Percentiles rank a stretch among this genome's conserved stretches.
phyloP scores from a whole-genome alignment of 2,329 filamentous ascomycete species.

The Hypoxylon sp. region DNA sequence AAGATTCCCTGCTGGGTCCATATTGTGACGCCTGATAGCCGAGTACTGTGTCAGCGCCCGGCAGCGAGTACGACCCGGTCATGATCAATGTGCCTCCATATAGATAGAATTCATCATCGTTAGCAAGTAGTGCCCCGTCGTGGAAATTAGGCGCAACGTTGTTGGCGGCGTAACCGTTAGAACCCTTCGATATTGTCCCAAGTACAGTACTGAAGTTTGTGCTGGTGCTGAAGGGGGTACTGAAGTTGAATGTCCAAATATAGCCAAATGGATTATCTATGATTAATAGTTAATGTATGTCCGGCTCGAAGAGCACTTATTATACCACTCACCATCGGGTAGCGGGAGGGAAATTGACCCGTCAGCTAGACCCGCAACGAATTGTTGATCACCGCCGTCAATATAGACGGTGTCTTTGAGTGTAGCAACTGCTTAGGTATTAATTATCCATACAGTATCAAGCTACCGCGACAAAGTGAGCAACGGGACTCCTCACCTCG shows the following conservation, averaged over 20 bases:
- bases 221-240: constrained; percentile 66
- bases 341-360: constrained; percentile 54
- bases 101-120: constrained; percentile 73
- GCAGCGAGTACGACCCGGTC: constrained; percentile 57
- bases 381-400: constrained; percentile 72
- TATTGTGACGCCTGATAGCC: constrained; percentile 69
- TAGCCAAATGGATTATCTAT: constrained; percentile 67
- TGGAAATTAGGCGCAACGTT: constrained; percentile 69
- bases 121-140: constrained; percentile 76
- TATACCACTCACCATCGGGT: constrained; percentile 60
- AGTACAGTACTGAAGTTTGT: constrained; percentile 70
- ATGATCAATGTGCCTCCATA: constrained; percentile 70
- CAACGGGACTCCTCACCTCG: constrained; percentile 54
- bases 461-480: constrained; percentile 42
- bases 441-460: constrained; percentile 42
- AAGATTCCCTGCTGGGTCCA: constrained; percentile 61
- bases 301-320: background rate
- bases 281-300: constrained; percentile 29
- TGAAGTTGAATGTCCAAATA: constrained; percentile 72
- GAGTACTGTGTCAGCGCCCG: constrained; percentile 61
- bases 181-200: constrained; percentile 62
- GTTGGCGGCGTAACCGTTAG: constrained; percentile 61
- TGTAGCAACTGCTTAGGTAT: constrained; percentile 62
- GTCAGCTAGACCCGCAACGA: constrained; percentile 65
- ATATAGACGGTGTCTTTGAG: constrained; percentile 75